Evolutionary conservation across 179 eudicot genomes (phyloP), one percentile per base, ranked within the genome.

Genomic region (Spinacia oleracea): DNA sequence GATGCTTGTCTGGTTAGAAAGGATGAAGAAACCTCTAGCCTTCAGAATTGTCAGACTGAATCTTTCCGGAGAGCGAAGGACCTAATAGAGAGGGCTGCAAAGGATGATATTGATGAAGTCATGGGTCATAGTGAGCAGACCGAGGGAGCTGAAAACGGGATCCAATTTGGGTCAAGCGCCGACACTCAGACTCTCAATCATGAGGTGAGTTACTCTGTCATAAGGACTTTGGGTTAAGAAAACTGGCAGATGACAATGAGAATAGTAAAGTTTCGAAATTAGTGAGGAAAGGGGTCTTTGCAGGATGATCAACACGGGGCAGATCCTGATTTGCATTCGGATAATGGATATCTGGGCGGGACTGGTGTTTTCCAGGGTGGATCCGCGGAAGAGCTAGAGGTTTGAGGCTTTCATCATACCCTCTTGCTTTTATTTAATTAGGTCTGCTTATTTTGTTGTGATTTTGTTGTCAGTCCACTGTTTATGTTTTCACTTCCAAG

Each of bases 281-380:
- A 81, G 86, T 83, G 82, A 84, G 86, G 83, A 82, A 80, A 85
- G 87, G 87, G 80, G 72, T 81, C 83, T 84, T 82, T 87, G 89
- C 89, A 87, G 89, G 89, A 79, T 82, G 81, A 81, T 46, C 15
- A 72, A 55, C 76, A 81, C 51, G 84, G 81, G 72, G 58, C 65
- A 18, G 84, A 81, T 76, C 75, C 67, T 35, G 74, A 72, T 51
- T 67, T 76, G 80, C 79, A 55, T 76, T 74, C 86, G 34, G 84
- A 85, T 31, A 67, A 77, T 55, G 84, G 78, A 62, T 74, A 59
- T 79, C 66, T 65, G 53, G 68, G 75, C 79, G 89, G 83, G 77
- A 83, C 79, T 67, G 71, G 71, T 78, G 78, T 71, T 64, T 87
- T 84, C 65, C 87, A 83, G 74, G 81, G 79, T 78, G 84, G 83